phyloP scores from a whole-genome alignment of 2,329 filamentous ascomycete species.

The Trichocomaceae sp. region DNA sequence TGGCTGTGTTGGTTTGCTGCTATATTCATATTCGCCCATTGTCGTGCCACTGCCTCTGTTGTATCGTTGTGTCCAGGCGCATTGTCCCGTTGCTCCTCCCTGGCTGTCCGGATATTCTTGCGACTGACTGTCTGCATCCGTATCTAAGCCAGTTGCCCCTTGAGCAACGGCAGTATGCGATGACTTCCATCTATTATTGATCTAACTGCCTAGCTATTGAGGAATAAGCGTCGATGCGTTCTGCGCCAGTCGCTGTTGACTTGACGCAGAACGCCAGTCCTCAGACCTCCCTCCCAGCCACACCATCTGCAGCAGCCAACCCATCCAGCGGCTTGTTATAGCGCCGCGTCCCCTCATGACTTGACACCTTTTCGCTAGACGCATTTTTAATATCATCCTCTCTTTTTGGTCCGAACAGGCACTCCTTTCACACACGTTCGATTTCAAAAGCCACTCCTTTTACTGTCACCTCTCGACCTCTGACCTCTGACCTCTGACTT shows the following conservation, averaged over 20 bases:
- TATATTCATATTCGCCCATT: not conserved
- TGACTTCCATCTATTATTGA: slow-evolving; percentile 2
- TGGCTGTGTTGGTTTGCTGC: no score
- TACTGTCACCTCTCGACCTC: not conserved
- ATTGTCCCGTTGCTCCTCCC: not conserved
- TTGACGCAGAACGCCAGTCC: not conserved
- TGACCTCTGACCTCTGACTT: not conserved
- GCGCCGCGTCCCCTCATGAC: slow-evolving; percentile 9
- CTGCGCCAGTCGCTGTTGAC: not conserved
- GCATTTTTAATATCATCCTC: not conserved
- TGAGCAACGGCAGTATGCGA: slow-evolving; percentile 9
- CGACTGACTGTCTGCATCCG: not conserved
- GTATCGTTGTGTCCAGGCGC: not conserved
- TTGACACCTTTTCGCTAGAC: not conserved
- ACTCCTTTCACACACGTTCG: not conserved
- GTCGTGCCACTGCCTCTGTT: not conserved
- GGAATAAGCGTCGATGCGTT: not conserved
- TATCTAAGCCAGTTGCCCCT: not conserved
- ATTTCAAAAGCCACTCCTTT: not conserved
- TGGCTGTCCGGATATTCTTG: not conserved
- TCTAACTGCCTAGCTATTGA: not conserved
- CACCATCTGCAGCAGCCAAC: slow-evolving; percentile 1
- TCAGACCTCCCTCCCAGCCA: slow-evolving; percentile 8
- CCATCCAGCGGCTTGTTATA: not conserved
- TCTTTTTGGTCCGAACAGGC: not conserved